phyloP scores from a whole-genome alignment of 345 rosid genomes.

The Hirschfeldia incana region DNA sequence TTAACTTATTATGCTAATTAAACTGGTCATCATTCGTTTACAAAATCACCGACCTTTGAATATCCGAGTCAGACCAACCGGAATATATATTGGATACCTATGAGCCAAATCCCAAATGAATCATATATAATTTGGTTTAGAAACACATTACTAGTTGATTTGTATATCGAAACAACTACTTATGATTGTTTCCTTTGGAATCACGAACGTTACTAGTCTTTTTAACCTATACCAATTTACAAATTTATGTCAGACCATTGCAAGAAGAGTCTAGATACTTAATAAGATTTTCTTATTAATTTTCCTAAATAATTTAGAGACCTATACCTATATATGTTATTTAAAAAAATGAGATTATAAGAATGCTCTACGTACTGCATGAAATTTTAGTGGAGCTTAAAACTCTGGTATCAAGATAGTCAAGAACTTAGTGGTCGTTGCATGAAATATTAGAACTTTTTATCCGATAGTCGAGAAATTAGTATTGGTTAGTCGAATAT shows the following conservation, averaged over 20 bases:
- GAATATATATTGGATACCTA: neutral
- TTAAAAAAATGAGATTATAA: neutral
- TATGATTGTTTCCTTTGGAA: conserved; percentile 11
- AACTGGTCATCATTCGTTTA: neutral
- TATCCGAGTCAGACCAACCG: conserved; percentile 1
- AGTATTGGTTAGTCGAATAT: neutral
- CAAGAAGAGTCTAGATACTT: neutral
- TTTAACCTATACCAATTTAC: neutral
- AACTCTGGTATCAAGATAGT: neutral
- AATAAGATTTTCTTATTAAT: neutral
- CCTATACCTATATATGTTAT: no score
- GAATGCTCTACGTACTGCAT: neutral
- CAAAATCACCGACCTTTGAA: conserved; percentile 20
- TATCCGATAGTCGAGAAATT: neutral
- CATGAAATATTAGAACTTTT: neutral
- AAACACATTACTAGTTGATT: neutral
- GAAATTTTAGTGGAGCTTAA: neutral
- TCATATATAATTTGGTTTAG: neutral
- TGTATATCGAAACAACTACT: neutral
- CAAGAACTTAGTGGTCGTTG: neutral
- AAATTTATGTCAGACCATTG: neutral
- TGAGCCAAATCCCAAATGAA: neutral
- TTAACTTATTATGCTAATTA: neutral
- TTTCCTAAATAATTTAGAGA: no score
- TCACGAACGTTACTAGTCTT: neutral